These are phyloP conservation scores for Psophocarpus tetragonolobus DNA, from an alignment of 306 rosid genomes.

Conservation along the genomic window DNA sequence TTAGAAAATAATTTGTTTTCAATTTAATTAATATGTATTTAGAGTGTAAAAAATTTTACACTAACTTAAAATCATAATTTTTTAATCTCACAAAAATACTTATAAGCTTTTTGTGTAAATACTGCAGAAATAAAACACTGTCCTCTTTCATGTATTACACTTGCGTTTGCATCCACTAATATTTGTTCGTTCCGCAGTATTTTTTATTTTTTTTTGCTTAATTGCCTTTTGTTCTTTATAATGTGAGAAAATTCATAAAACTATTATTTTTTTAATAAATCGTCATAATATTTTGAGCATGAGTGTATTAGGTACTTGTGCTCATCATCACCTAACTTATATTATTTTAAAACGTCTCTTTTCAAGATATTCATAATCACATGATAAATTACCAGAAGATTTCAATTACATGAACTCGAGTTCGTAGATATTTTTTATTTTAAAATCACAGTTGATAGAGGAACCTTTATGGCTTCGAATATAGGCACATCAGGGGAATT, in stretches of 20 bases:
- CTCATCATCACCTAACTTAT: not conserved
- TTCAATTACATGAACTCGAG: not conserved
- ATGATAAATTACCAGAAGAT: not conserved
- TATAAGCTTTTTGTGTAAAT: too few species aligned
- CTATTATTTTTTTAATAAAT: not conserved
- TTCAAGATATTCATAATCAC: not conserved
- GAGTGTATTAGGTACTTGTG: constrained; percentile 5
- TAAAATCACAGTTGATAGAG: not conserved
- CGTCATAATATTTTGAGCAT: not conserved
- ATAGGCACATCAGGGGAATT: not conserved
- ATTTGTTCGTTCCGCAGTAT: not conserved
- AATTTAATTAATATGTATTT: not conserved
- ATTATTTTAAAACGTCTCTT: not conserved
- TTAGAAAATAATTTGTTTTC: not conserved
- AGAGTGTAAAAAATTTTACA: too few species aligned
- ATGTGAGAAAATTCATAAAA: not conserved
- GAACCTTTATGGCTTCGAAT: not conserved
- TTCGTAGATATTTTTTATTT: not conserved
- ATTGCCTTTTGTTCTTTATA: not conserved
- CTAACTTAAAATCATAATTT: too few species aligned
- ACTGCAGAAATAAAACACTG: not conserved
- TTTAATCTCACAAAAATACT: too few species aligned
- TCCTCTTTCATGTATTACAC: not conserved
- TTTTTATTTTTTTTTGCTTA: not conserved
- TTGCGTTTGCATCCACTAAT: not conserved